Evolutionary conservation across 2,329 filamentous ascomycete genomes (phyloP).

Genomic region (Raffaelea deltoideospora): DNA sequence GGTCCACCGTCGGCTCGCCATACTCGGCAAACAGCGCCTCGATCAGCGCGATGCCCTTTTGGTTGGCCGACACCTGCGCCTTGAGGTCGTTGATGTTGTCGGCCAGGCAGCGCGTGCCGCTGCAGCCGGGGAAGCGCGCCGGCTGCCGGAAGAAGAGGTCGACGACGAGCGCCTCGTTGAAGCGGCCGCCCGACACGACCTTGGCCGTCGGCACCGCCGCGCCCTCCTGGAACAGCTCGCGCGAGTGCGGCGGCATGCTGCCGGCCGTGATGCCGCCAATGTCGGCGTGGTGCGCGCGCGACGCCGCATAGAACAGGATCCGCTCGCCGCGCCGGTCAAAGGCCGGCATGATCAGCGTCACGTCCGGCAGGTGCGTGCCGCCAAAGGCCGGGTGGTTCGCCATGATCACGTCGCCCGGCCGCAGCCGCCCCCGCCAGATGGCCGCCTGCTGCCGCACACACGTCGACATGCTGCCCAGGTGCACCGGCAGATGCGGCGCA

Average conservation of each 20-base stretch:
- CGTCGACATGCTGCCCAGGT: slow-evolving; percentile 74
- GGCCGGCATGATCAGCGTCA: slow-evolving; percentile 67
- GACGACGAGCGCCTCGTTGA: slow-evolving; percentile 63
- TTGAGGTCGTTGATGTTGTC: slow-evolving; percentile 82
- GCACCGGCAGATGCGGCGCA: slow-evolving; percentile 66
- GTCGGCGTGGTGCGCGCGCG: slow-evolving; percentile 67
- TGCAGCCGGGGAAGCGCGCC: slow-evolving; percentile 59
- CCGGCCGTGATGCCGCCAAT: not conserved
- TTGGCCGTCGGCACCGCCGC: slow-evolving; percentile 51
- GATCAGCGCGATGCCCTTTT: slow-evolving; percentile 71
- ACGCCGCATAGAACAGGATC: slow-evolving; percentile 72
- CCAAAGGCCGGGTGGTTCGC: slow-evolving; percentile 77
- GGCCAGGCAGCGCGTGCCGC: slow-evolving; percentile 60
- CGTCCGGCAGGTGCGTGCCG: slow-evolving; percentile 71
- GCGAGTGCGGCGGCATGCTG: slow-evolving; percentile 60
- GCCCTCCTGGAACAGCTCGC: slow-evolving; percentile 49
- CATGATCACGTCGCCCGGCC: slow-evolving; percentile 67
- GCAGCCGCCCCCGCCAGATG: slow-evolving; percentile 66
- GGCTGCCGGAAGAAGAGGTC: slow-evolving; percentile 60
- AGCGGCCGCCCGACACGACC: slow-evolving; percentile 60
- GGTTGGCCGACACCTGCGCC: slow-evolving; percentile 75
- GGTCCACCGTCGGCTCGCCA: slow-evolving; percentile 59
- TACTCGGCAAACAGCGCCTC: slow-evolving; percentile 62
- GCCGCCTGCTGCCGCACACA: slow-evolving; percentile 65
- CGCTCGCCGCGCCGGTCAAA: slow-evolving; percentile 50